Conservation (phyloP, 306 rosid species). For the Prunus armeniaca region DNA sequence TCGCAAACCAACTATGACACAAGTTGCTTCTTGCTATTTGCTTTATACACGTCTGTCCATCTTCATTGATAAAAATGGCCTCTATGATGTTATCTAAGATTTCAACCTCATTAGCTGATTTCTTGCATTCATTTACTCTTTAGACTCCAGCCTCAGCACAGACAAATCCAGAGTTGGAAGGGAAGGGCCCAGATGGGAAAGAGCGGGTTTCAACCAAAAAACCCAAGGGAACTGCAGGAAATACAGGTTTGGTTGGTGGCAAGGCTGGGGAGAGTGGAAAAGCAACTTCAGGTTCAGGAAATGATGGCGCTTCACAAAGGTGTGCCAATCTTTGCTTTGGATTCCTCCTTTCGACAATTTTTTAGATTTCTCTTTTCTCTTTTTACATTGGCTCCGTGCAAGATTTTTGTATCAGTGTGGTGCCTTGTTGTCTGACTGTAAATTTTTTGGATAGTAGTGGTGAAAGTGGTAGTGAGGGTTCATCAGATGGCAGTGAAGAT, state of each 20-base stretch:
- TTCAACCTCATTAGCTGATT: conserved; percentile 21
- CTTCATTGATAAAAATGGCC: neutral
- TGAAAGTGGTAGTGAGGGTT: conserved; percentile 87
- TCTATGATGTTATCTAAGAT: conserved; percentile 1
- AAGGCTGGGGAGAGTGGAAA: conserved; percentile 81
- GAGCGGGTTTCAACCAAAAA: conserved; percentile 63
- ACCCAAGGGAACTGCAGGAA: conserved; percentile 59
- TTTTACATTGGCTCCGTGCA: neutral
- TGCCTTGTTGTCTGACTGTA: neutral
- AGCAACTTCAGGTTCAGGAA: conserved; percentile 87
- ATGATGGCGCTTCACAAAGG: conserved; percentile 92
- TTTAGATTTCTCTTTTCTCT: conserved; percentile 12
- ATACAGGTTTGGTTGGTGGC: conserved; percentile 34
- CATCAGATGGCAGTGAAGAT: conserved; percentile 87
- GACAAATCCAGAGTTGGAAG: conserved; percentile 50
- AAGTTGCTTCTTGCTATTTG: neutral
- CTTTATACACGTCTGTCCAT: neutral
- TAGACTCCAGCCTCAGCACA: conserved; percentile 59
- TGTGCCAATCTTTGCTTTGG: conserved; percentile 30
- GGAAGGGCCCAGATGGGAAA: conserved; percentile 71
- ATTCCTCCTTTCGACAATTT: conserved; percentile 13
- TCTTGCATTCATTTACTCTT: conserved; percentile 20
- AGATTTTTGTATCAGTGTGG: neutral
- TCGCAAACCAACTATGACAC: neutral
- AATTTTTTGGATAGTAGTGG: conserved; percentile 40